These are phyloP conservation scores for Xylaria sp. DNA, from an alignment of 2,329 filamentous ascomycete genomes.

Conservation along the genomic window DNA sequence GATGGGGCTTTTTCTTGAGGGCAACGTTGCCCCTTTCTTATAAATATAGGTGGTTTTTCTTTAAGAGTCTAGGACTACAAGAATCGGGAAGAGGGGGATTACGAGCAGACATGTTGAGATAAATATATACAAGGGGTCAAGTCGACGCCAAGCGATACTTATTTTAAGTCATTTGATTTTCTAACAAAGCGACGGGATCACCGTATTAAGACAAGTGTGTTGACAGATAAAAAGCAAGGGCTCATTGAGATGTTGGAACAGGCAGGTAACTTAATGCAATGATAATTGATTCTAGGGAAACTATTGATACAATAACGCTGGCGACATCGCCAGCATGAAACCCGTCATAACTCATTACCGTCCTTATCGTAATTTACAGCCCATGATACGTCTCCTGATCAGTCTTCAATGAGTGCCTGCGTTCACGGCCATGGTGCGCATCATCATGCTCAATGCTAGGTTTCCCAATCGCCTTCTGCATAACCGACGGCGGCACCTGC, in stretches of 20 bases:
- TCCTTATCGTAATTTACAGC: conserved; percentile 48
- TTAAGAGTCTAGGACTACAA: no score
- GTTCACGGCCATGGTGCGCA: conserved; percentile 55
- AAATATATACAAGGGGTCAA: no score
- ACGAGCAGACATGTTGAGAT: no score
- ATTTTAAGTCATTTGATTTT: no score
- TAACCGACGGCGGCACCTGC: conserved; percentile 66
- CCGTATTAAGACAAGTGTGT: no score
- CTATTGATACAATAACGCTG: conserved; percentile 24
- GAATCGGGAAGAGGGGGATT: neutral
- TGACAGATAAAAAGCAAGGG: no score
- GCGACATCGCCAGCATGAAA: neutral
- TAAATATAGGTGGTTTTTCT: neutral
- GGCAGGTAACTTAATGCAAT: conserved; percentile 2
- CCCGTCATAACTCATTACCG: conserved; percentile 17
- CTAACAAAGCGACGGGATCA: no score
- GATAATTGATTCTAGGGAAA: conserved; percentile 19
- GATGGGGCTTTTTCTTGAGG: neutral
- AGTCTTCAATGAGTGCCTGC: conserved; percentile 59
- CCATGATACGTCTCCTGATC: conserved; percentile 62
- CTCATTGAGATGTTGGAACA: no score
- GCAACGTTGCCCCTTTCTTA: neutral
- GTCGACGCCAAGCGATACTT: no score
- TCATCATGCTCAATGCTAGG: conserved; percentile 60
- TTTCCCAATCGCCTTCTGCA: conserved; percentile 60